Evolutionary conservation across 1,139 yeast species (phyloP).

Genomic region (Saccharomyces hybrid): DNA sequence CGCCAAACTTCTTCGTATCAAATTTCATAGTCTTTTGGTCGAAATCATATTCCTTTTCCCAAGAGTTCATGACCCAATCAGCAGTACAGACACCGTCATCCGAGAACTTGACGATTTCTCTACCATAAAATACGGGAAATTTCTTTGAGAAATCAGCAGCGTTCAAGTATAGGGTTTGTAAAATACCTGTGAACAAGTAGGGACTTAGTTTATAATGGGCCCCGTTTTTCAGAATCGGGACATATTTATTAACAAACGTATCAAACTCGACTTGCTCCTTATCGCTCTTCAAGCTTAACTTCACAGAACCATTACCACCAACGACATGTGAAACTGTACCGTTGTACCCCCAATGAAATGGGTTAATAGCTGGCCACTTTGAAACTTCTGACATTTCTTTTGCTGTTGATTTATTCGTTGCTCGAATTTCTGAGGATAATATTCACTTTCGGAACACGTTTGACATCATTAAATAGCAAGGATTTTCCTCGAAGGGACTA

Average conservation of each 20-base stretch:
- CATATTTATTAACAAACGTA: slow-evolving; percentile 36
- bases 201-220: slow-evolving; percentile 55
- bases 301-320: slow-evolving; percentile 34
- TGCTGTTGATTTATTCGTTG: slow-evolving; percentile 1
- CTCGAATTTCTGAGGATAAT: not conserved
- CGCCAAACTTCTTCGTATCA: slow-evolving; percentile 42
- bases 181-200: slow-evolving; percentile 57
- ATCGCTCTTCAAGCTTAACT: slow-evolving; percentile 26
- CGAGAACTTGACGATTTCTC: slow-evolving; percentile 54
- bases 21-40: slow-evolving; percentile 11
- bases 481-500: not conserved
- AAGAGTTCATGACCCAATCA: slow-evolving; percentile 57
- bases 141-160: slow-evolving; percentile 45
- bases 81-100: slow-evolving; percentile 68
- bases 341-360: slow-evolving; percentile 37
- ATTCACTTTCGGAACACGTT: not conserved
- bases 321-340: slow-evolving; percentile 36
- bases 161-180: slow-evolving; percentile 67
- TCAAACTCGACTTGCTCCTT: slow-evolving; percentile 27
- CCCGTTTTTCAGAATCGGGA: slow-evolving; percentile 42
- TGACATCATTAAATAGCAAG: not conserved
- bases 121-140: slow-evolving; percentile 64
- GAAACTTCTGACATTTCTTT: not conserved
- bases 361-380: slow-evolving; percentile 26
- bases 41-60: slow-evolving; percentile 35